Percentiles rank a stretch among this genome's conserved stretches.
phyloP scores from a whole-genome alignment of 257 asterid genomes.

The Solanum rostratum region DNA sequence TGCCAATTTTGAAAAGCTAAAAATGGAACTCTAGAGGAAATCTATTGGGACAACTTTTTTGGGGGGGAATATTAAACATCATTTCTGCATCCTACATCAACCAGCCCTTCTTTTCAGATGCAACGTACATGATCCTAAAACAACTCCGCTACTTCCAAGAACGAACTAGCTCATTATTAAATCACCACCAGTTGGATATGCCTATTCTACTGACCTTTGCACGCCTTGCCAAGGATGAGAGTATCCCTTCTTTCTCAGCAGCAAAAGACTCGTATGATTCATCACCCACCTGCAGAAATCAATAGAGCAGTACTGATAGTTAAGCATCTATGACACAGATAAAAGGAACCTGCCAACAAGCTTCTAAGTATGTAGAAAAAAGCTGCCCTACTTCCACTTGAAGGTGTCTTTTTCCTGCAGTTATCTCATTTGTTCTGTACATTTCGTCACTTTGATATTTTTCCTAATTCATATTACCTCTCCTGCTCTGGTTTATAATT shows the following conservation, averaged over 20 bases:
- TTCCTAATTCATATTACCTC: not conserved
- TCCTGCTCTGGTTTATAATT: not conserved
- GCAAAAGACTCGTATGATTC: conserved; percentile 77
- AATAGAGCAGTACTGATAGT: not conserved
- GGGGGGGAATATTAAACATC: not conserved
- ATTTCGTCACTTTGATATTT: not conserved
- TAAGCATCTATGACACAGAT: not conserved
- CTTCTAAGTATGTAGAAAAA: not conserved
- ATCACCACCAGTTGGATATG: not conserved
- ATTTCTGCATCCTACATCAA: not conserved
- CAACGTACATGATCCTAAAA: not conserved
- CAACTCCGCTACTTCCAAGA: not conserved
- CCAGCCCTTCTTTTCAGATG: not conserved
- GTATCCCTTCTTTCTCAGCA: conserved; percentile 74
- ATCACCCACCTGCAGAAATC: conserved; percentile 67
- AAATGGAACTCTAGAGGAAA: not conserved
- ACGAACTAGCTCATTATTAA: not conserved
- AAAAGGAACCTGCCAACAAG: not conserved
- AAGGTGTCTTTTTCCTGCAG: not conserved
- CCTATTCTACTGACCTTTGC: conserved; percentile 56
- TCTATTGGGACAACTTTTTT: not conserved
- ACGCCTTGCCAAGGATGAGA: conserved; percentile 79
- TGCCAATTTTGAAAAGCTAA: not conserved
- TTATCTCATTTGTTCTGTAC: not conserved
- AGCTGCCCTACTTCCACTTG: not conserved